Percentiles rank a stretch among this genome's conserved stretches.
These are phyloP conservation scores for Knufia fluminis DNA, from an alignment of 2,329 filamentous ascomycete genomes.

Conservation along the genomic window DNA sequence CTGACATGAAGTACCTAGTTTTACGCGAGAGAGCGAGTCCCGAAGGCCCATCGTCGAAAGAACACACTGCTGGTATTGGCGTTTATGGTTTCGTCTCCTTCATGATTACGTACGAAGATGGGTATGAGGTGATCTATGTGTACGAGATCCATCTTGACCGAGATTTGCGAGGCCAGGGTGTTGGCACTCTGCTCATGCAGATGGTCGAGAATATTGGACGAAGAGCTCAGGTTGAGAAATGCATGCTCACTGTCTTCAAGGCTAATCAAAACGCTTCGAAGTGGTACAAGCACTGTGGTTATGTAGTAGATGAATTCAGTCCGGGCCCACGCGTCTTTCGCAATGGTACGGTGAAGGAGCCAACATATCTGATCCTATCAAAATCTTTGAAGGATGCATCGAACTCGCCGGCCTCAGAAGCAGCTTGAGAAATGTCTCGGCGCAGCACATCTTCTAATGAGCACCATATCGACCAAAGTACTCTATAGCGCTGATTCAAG, in stretches of 20 bases:
- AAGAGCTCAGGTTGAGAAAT: slow-evolving; percentile 42
- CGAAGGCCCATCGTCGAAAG: no score
- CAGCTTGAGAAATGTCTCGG: no score
- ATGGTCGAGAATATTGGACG: slow-evolving; percentile 40
- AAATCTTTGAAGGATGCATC: slow-evolving; percentile 25
- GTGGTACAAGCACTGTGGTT: slow-evolving; percentile 46
- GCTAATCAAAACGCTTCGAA: slow-evolving; percentile 39
- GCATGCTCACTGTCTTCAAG: slow-evolving; percentile 53
- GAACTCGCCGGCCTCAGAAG: no score
- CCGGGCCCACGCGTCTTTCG: slow-evolving; percentile 41
- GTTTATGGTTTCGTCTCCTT: slow-evolving; percentile 41
- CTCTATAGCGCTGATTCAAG: background rate
- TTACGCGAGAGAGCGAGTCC: slow-evolving; percentile 24
- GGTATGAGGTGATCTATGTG: slow-evolving; percentile 50
- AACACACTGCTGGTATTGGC: background rate
- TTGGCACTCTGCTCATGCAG: slow-evolving; percentile 44
- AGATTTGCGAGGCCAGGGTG: slow-evolving; percentile 37
- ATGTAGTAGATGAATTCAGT: slow-evolving; percentile 43
- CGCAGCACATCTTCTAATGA: no score
- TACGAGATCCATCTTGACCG: slow-evolving; percentile 52
- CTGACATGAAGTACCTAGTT: slow-evolving; percentile 51
- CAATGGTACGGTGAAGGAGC: slow-evolving; percentile 39
- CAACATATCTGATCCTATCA: slow-evolving; percentile 47
- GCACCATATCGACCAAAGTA: no score
- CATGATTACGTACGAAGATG: slow-evolving; percentile 49